Percentiles rank a stretch among this genome's conserved stretches.
Evolutionary conservation across 495 filamentous ascomycete species (phyloP).

Genomic region (Penicillium samsonianum): DNA sequence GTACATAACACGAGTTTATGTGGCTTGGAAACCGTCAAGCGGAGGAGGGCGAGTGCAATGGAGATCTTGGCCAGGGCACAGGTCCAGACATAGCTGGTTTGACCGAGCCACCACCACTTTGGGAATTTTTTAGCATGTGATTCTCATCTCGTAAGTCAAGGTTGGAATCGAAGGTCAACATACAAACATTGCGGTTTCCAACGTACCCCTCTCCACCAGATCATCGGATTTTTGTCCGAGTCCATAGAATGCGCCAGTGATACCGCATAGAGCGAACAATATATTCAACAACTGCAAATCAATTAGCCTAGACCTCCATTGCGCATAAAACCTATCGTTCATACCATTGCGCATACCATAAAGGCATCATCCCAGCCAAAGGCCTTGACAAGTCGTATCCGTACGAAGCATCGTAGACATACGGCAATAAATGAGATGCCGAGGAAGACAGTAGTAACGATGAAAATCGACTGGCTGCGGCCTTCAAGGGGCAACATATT

Average conservation of each 20-base stretch:
- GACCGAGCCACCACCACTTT: conserved; percentile 48
- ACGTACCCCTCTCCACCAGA: conserved; percentile 19
- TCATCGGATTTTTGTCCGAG: conserved; percentile 31
- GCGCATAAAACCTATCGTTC: background rate
- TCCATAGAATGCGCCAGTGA: conserved; percentile 40
- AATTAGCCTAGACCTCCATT: background rate
- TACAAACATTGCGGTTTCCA: conserved; percentile 47
- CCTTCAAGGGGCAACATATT: conserved; percentile 41
- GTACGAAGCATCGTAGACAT: conserved; percentile 44
- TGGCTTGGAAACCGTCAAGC: conserved; percentile 32
- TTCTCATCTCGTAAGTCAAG: conserved; percentile 1
- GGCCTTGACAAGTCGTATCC: conserved; percentile 39
- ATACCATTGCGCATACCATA: conserved; percentile 48
- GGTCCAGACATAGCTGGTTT: conserved; percentile 39
- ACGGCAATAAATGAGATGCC: conserved; percentile 41
- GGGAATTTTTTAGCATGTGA: conserved; percentile 12
- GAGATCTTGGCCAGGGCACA: conserved; percentile 41
- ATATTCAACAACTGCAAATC: conserved; percentile 28
- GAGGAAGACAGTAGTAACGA: conserved; percentile 43
- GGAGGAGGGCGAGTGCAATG: conserved; percentile 44
- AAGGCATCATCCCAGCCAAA: conserved; percentile 49
- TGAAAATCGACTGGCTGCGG: conserved; percentile 40
- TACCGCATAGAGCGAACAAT: conserved; percentile 43
- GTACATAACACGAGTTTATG: conserved; percentile 35
- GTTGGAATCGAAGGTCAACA: conserved; percentile 15